phyloP scores from a whole-genome alignment of 495 filamentous ascomycete species.

The Neurospora sp. region DNA sequence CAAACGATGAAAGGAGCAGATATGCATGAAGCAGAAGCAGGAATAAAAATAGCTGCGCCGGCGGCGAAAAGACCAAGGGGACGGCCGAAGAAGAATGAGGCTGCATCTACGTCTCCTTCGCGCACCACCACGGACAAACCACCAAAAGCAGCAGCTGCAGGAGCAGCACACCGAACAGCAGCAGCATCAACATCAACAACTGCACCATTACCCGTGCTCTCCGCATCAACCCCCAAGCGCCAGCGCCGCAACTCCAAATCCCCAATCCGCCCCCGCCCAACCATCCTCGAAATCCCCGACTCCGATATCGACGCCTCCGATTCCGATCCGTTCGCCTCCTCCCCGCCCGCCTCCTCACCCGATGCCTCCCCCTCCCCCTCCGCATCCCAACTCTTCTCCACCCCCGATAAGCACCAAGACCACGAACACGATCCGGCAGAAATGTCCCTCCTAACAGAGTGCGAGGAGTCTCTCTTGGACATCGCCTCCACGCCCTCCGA shows the following conservation, averaged over 20 bases:
- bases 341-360: neutral
- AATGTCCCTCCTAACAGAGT: conserved; percentile 23
- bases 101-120: neutral
- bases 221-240: conserved; percentile 10
- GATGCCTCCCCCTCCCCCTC: conserved; percentile 22
- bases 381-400: conserved; percentile 18
- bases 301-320: conserved; percentile 51
- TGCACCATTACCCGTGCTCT: conserved; percentile 7
- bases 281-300: conserved; percentile 52
- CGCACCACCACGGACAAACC: neutral
- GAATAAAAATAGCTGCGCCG: neutral
- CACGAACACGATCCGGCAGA: conserved; percentile 9
- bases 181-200: conserved; percentile 2
- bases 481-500: conserved; percentile 26
- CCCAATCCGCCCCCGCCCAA: conserved; percentile 9
- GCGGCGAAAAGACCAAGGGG: conserved; percentile 9
- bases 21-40: neutral
- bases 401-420: conserved; percentile 14
- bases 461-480: conserved; percentile 29
- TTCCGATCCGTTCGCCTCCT: conserved; percentile 16
- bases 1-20: neutral
- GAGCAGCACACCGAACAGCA: conserved; percentile 1
- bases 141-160: neutral
- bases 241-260: neutral
- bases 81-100: conserved; percentile 11